A percentile compares a stretch with the other conserved stretches of the same genome.
These are phyloP conservation scores for Claviceps paspali DNA, from an alignment of 2,329 filamentous ascomycete species.

Conservation along the genomic window DNA sequence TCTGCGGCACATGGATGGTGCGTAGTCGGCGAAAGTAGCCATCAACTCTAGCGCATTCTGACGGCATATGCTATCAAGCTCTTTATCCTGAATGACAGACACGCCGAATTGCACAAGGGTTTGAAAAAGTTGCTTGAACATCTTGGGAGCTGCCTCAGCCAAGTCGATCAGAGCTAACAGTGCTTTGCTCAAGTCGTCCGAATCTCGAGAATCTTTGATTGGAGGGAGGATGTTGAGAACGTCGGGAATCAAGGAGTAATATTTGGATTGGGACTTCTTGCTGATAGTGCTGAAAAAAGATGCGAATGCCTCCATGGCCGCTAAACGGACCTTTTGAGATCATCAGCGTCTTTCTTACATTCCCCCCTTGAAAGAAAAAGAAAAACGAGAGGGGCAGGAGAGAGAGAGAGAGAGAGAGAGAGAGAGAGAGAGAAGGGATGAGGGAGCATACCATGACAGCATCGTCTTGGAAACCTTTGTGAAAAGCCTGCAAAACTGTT, in stretches of 20 bases:
- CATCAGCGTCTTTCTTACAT: conserved; percentile 4
- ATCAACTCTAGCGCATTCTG: conserved; percentile 95
- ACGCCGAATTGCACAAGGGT: conserved; percentile 87
- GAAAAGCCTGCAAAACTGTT: conserved; percentile 75
- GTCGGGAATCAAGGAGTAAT: conserved; percentile 73
- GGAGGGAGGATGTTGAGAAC: conserved; percentile 90
- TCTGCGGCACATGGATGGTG: conserved; percentile 87
- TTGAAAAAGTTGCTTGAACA: conserved; percentile 93
- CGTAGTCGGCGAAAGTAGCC: conserved; percentile 94
- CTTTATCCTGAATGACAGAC: conserved; percentile 89
- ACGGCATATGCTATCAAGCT: conserved; percentile 73
- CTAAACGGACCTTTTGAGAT: conserved; percentile 56
- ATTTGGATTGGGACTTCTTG: conserved; percentile 81
- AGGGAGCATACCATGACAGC: conserved; percentile 51
- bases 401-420: no score
- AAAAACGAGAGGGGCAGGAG: no score
- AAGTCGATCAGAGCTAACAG: conserved; percentile 86
- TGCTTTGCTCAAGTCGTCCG: conserved; percentile 79
- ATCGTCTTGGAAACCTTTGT: conserved; percentile 81
- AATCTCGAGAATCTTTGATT: conserved; percentile 81
- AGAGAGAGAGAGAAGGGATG: not conserved
- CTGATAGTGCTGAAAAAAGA: conserved; percentile 84
- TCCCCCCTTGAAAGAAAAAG: not conserved
- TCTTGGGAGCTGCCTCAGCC: conserved; percentile 85
- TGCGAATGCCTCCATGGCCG: conserved; percentile 92